phyloP scores from a whole-genome alignment of 2,329 filamentous ascomycete species.

The Mollisia scopiformis region DNA sequence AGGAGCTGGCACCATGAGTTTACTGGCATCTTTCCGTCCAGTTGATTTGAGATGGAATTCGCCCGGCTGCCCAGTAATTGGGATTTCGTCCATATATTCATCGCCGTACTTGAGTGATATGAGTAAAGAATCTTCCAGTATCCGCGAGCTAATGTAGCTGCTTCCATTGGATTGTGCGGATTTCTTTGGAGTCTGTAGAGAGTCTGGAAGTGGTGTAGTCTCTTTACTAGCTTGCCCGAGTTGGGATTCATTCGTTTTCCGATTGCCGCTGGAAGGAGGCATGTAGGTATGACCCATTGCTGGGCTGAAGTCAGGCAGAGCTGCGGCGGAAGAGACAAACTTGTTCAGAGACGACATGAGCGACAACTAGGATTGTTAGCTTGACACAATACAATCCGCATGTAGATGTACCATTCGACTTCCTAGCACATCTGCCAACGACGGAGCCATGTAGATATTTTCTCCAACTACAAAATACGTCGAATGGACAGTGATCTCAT shows the following conservation, averaged over 20 bases:
- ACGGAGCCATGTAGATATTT: conserved; percentile 69
- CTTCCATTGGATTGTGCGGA: conserved; percentile 21
- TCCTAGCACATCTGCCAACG: conserved; percentile 60
- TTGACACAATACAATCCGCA: neutral
- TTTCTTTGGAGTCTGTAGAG: conserved; percentile 27
- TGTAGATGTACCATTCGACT: conserved; percentile 55
- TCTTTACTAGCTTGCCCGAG: conserved; percentile 34
- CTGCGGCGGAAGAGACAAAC: conserved; percentile 36
- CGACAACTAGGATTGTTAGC: conserved; percentile 16
- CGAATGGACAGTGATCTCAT: conserved; percentile 61
- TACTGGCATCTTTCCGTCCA: conserved; percentile 46
- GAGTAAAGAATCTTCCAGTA: conserved; percentile 58
- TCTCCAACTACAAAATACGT: conserved; percentile 68
- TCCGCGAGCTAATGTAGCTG: conserved; percentile 30
- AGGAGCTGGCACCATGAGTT: conserved; percentile 23
- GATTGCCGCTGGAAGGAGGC: conserved; percentile 24
- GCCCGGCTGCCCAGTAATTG: conserved; percentile 67
- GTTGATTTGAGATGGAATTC: conserved; percentile 67
- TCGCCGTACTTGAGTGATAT: conserved; percentile 62
- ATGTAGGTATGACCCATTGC: conserved; percentile 48
- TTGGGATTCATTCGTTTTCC: conserved; percentile 27
- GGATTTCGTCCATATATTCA: conserved; percentile 70
- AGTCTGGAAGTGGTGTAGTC: conserved; percentile 51
- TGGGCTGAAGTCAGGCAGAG: conserved; percentile 48
- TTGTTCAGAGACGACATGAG: conserved; percentile 36